Percentiles rank a stretch among this genome's conserved stretches.
phyloP scores from a whole-genome alignment of 176 grass and related monocot genomes.

The Musa troglodytarum region DNA sequence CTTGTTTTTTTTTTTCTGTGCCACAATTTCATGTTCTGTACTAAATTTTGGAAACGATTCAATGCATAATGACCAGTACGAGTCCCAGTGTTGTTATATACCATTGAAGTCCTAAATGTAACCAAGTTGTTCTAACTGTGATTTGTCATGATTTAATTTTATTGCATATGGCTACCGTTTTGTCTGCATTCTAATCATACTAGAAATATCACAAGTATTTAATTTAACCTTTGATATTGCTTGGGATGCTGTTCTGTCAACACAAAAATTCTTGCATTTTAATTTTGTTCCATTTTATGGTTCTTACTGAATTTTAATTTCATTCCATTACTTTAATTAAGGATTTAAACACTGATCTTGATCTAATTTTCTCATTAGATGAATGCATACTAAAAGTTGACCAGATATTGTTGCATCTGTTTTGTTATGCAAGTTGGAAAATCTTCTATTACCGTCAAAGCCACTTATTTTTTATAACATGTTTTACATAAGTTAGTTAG shows the following conservation, averaged over 20 bases:
- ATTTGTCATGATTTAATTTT: background rate
- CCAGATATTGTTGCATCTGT: background rate
- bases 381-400: background rate
- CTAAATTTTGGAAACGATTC: background rate
- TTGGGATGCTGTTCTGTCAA: too few species aligned
- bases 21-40: too few species aligned
- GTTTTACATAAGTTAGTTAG: too few species aligned
- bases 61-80: background rate
- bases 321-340: too few species aligned
- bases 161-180: background rate
- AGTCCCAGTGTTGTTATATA: background rate
- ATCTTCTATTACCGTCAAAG: background rate
- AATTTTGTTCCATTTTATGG: too few species aligned
- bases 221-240: too few species aligned
- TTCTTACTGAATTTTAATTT: too few species aligned
- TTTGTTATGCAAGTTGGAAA: background rate
- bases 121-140: background rate
- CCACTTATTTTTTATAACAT: too few species aligned
- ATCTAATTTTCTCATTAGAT: background rate
- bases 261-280: too few species aligned
- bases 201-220: too few species aligned
- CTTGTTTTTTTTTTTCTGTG: background rate
- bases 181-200: background rate
- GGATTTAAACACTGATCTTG: background rate
- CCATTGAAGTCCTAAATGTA: background rate